These are phyloP conservation scores for Immersiella caudata DNA, from an alignment of 495 filamentous ascomycete genomes.

Conservation along the genomic window DNA sequence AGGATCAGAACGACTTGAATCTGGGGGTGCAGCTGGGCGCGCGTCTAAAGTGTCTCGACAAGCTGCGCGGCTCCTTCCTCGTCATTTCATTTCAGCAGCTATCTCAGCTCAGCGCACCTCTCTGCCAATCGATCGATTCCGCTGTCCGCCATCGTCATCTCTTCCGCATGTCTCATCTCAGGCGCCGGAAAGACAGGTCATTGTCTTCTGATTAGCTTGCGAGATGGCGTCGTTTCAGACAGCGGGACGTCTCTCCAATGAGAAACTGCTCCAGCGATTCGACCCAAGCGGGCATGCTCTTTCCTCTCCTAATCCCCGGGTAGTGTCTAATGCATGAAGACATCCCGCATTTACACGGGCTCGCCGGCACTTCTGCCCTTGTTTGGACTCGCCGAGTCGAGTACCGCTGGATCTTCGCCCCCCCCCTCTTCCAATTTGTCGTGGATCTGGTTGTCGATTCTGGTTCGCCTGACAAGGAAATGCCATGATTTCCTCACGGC, in stretches of 20 bases:
- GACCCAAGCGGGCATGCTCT: neutral
- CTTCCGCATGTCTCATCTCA: neutral
- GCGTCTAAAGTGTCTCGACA: neutral
- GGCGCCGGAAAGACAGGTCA: neutral
- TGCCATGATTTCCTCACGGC: slow-evolving; percentile 16
- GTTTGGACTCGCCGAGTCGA: slow-evolving; percentile 8
- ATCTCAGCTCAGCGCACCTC: neutral
- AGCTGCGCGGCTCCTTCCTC: neutral
- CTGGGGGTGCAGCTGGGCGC: neutral
- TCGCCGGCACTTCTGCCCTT: slow-evolving; percentile 22
- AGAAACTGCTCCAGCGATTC: neutral
- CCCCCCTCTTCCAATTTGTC: neutral
- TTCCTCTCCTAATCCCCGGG: slow-evolving; percentile 8
- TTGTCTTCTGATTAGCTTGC: neutral
- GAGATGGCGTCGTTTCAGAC: slow-evolving; percentile 20
- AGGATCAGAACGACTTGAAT: neutral
- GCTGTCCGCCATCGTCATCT: neutral
- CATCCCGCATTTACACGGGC: slow-evolving; percentile 28
- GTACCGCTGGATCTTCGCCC: neutral
- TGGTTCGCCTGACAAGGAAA: slow-evolving; percentile 9
- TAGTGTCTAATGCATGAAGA: slow-evolving; percentile 17
- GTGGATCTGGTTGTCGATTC: slow-evolving; percentile 7
- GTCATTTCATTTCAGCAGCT: neutral
- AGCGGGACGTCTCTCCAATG: slow-evolving; percentile 2
- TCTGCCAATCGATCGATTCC: slow-evolving; percentile 9